A percentile compares a stretch with the other conserved stretches of the same genome.
phyloP scores from a whole-genome alignment of 495 filamentous ascomycete species.

The Tuber borchii region DNA sequence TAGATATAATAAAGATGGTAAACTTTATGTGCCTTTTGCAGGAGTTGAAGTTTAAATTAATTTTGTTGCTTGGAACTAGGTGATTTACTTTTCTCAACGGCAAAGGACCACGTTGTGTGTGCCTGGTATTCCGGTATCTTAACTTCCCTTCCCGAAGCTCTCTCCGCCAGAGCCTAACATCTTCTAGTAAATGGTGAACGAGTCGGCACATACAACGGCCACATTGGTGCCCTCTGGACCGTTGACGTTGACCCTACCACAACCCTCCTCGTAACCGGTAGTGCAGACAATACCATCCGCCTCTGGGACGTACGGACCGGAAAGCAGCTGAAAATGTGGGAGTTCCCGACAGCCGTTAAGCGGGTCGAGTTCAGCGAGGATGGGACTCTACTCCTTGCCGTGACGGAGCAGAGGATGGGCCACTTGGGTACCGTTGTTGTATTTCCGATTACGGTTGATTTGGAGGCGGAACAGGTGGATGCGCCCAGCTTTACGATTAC shows the following conservation, averaged over 20 bases:
- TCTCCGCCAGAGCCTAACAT: neutral
- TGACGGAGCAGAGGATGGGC: slow-evolving; percentile 97
- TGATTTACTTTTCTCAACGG: slow-evolving; percentile 92
- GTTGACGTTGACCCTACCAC: slow-evolving; percentile 95
- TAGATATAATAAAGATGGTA: slow-evolving; percentile 76
- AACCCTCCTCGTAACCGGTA: slow-evolving; percentile 85
- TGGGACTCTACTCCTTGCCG: slow-evolving; percentile 76
- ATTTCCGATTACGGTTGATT: slow-evolving; percentile 72
- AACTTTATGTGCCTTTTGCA: neutral
- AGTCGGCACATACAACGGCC: slow-evolving; percentile 89
- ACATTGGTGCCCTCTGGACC: slow-evolving; percentile 97
- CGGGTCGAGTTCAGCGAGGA: slow-evolving; percentile 93
- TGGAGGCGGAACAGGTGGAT: slow-evolving; percentile 71
- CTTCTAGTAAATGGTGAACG: slow-evolving; percentile 75
- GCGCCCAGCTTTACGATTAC: slow-evolving; percentile 78
- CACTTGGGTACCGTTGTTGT: slow-evolving; percentile 88
- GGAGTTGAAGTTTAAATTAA: slow-evolving; percentile 13
- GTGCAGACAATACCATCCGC: slow-evolving; percentile 94
- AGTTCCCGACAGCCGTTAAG: slow-evolving; percentile 93
- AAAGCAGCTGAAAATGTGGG: slow-evolving; percentile 89
- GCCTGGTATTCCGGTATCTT: slow-evolving; percentile 65
- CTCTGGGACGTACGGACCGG: slow-evolving; percentile 95
- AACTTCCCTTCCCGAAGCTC: neutral
- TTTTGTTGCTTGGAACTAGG: slow-evolving; percentile 45
- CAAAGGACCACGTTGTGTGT: slow-evolving; percentile 96